These are phyloP conservation scores for Fraxinus nigra DNA, from an alignment of 305 asterid species.

Conservation along the genomic window DNA sequence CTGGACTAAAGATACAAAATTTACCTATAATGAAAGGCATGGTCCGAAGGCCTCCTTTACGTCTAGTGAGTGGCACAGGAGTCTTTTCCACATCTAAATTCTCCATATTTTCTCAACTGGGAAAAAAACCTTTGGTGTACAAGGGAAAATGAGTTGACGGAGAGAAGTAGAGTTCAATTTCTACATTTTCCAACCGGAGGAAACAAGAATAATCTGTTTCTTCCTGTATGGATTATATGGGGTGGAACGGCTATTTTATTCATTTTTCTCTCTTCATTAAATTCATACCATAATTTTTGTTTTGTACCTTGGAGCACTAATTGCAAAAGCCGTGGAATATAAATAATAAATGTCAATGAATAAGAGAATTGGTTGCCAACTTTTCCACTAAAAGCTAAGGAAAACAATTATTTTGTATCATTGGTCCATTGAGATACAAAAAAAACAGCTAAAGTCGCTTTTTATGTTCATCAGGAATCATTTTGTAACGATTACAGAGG, in stretches of 20 bases:
- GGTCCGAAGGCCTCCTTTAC: constrained; percentile 58
- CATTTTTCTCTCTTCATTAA: neutral
- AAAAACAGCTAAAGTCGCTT: neutral
- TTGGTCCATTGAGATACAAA: neutral
- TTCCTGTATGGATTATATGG: neutral
- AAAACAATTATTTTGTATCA: neutral
- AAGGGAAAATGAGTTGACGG: neutral
- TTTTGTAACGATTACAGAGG: neutral
- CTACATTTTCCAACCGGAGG: neutral
- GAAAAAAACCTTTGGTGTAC: neutral
- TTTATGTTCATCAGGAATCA: neutral
- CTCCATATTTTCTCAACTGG: constrained; percentile 31
- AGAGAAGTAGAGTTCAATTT: neutral
- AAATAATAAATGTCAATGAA: neutral
- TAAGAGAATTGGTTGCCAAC: neutral
- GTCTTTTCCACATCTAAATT: constrained; percentile 25
- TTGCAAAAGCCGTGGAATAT: neutral
- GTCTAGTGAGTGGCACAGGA: neutral
- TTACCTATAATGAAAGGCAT: constrained; percentile 68
- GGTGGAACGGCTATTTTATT: neutral
- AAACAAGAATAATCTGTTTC: constrained; percentile 7
- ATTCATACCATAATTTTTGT: neutral
- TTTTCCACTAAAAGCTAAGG: neutral
- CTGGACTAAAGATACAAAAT: neutral
- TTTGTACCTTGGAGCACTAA: neutral